Conservation (phyloP, 2,329 filamentous ascomycete genomes). For the Albophoma yamanashiensis region DNA sequence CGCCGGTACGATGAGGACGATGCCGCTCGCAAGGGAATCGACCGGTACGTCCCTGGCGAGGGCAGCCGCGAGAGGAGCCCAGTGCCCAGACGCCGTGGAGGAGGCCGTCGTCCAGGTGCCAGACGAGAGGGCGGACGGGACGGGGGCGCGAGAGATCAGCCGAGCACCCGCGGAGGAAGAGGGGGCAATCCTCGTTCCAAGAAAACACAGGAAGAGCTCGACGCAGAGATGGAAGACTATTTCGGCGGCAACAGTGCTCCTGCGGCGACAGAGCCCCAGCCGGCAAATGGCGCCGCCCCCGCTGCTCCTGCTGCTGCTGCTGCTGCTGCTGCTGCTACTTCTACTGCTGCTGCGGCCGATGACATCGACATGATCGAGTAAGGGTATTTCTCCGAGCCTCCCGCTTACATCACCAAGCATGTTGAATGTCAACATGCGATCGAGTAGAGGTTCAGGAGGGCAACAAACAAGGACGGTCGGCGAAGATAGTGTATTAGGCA, state of each 20-base stretch:
- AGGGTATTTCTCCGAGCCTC: neutral
- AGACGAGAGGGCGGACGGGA: constrained; percentile 31
- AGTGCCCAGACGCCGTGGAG: constrained; percentile 38
- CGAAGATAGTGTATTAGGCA: neutral
- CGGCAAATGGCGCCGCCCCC: constrained; percentile 13
- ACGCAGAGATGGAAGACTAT: constrained; percentile 96
- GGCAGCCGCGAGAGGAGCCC: constrained; percentile 48
- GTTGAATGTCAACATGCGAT: neutral
- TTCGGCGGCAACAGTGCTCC: constrained; percentile 46
- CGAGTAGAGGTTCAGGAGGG: neutral
- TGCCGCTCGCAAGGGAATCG: constrained; percentile 56
- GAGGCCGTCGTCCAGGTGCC: constrained; percentile 41
- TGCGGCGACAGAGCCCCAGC: constrained; percentile 14
- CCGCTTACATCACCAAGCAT: neutral
- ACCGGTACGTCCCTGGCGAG: constrained; percentile 64
- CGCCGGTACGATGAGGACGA: constrained; percentile 40
- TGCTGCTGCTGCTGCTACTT: constrained; percentile 19
- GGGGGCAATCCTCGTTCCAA: constrained; percentile 48
- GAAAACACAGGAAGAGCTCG: constrained; percentile 86
- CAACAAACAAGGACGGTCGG: neutral
- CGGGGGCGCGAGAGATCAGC: constrained; percentile 15
- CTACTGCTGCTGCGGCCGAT: constrained; percentile 26
- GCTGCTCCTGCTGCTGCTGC: too few species aligned
- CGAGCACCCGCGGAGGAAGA: constrained; percentile 26
- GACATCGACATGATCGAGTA: constrained; percentile 66